Percentiles rank a stretch among this genome's conserved stretches.
Conservation (phyloP, 2,329 filamentous ascomycete species). For the Stagonosporopsis vannaccii region DNA sequence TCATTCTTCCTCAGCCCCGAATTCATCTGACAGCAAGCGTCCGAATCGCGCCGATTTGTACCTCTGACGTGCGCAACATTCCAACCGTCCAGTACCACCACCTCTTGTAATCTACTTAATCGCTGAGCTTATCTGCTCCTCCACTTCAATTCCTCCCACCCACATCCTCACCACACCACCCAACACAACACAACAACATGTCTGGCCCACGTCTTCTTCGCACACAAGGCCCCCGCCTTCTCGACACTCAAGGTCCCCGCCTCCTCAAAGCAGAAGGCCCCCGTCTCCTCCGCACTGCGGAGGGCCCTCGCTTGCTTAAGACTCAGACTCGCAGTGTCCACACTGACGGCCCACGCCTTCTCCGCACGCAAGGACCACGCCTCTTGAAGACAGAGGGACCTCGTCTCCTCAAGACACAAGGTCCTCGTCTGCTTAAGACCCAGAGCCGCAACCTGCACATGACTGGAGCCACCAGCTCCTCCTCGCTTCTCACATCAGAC, state of each 20-base stretch:
- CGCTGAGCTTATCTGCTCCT: constrained; percentile 12
- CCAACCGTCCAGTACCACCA: constrained; percentile 8
- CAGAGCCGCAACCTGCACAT: constrained; percentile 63
- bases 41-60: constrained; percentile 11
- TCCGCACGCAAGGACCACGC: constrained; percentile 16
- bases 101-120: constrained; percentile 11
- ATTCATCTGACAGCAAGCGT: constrained; percentile 10
- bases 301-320: constrained; percentile 20
- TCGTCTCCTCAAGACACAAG: constrained; percentile 16
- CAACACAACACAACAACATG: constrained; percentile 4
- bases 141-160: background rate
- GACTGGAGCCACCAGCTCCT: constrained; percentile 65
- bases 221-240: constrained; percentile 19
- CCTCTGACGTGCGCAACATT: constrained; percentile 10
- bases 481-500: constrained; percentile 59
- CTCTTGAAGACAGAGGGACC: constrained; percentile 15
- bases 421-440: constrained; percentile 17
- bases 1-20: constrained; percentile 13
- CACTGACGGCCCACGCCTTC: constrained; percentile 17
- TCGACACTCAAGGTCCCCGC: constrained; percentile 12
- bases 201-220: constrained; percentile 20
- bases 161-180: background rate
- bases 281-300: constrained; percentile 15
- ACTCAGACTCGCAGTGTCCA: constrained; percentile 17
- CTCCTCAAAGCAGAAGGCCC: constrained; percentile 13